Evolutionary conservation across 352 stramenopile species (phyloP).

Genomic region (Pythium sukuiense): DNA sequence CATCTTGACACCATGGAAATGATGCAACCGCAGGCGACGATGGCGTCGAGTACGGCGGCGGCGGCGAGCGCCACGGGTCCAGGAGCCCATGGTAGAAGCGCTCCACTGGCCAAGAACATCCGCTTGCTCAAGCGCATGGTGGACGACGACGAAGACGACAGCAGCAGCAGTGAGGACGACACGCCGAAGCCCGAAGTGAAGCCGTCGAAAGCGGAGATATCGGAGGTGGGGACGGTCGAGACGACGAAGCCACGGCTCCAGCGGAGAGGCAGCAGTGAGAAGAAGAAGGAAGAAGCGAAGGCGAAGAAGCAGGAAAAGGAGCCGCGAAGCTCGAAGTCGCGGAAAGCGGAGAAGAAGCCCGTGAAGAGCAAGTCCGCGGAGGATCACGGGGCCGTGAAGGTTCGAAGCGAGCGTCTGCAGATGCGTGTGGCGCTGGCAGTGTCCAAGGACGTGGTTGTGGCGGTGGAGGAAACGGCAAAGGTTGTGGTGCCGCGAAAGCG

Average conservation of each 20-base stretch:
- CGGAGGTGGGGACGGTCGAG: background rate
- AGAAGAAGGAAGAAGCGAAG: background rate
- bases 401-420: conserved; percentile 28
- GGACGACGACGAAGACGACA: conserved; percentile 22
- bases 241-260: background rate
- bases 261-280: background rate
- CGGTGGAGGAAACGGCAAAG: conserved; percentile 6
- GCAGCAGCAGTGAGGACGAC: conserved; percentile 24
- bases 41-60: conserved; percentile 6
- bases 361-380: conserved; percentile 2
- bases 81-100: background rate
- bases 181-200: background rate
- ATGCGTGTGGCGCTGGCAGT: conserved; percentile 13
- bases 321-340: background rate
- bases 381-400: background rate
- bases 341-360: conserved; percentile 4
- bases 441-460: conserved; percentile 8
- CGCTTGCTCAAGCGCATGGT: conserved; percentile 12
- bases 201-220: background rate
- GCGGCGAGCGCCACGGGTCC: background rate
- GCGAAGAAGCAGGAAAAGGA: conserved; percentile 3
- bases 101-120: background rate
- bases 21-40: background rate
- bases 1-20: conserved; percentile 5
- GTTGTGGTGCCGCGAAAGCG: conserved; percentile 11